Conservation (phyloP, 768 basidiomycete species). For the Lentinula aciculospora region DNA sequence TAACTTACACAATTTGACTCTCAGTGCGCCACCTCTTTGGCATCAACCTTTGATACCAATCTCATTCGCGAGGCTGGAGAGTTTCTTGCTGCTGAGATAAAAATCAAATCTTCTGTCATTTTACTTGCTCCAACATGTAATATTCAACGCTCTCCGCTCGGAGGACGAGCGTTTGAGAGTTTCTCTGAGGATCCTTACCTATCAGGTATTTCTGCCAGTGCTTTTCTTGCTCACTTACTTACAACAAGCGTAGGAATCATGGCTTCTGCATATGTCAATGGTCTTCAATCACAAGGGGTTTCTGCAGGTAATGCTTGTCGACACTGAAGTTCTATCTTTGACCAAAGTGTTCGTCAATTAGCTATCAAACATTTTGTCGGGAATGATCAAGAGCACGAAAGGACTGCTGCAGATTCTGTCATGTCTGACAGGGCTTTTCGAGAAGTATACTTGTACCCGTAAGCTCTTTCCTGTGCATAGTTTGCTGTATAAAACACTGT, state of each 20-base stretch:
- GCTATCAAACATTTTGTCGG: conserved; percentile 72
- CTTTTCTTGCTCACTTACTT: background rate
- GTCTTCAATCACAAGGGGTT: conserved; percentile 61
- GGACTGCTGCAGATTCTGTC: conserved; percentile 57
- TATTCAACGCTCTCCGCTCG: conserved; percentile 60
- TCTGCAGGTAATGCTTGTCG: conserved; percentile 39
- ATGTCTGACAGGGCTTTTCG: conserved; percentile 62
- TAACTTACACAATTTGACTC: no score
- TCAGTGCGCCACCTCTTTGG: conserved; percentile 65
- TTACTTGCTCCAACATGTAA: conserved; percentile 74
- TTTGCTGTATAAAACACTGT: background rate
- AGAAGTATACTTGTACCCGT: conserved; percentile 72
- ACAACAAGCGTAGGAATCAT: conserved; percentile 36
- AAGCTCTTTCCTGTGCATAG: conserved; percentile 17
- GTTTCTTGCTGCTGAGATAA: conserved; percentile 61
- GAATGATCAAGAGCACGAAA: conserved; percentile 72
- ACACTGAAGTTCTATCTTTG: background rate
- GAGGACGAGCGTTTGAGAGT: conserved; percentile 62
- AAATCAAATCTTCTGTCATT: conserved; percentile 57
- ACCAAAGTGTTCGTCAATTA: conserved; percentile 10
- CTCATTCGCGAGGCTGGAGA: conserved; percentile 48
- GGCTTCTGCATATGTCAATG: conserved; percentile 63
- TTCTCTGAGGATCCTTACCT: conserved; percentile 75
- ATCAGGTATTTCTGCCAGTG: conserved; percentile 35
- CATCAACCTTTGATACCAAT: conserved; percentile 62